Evolutionary conservation across 768 basidiomycete genomes (phyloP).

Genomic region (Vishniacozyma victoriae): DNA sequence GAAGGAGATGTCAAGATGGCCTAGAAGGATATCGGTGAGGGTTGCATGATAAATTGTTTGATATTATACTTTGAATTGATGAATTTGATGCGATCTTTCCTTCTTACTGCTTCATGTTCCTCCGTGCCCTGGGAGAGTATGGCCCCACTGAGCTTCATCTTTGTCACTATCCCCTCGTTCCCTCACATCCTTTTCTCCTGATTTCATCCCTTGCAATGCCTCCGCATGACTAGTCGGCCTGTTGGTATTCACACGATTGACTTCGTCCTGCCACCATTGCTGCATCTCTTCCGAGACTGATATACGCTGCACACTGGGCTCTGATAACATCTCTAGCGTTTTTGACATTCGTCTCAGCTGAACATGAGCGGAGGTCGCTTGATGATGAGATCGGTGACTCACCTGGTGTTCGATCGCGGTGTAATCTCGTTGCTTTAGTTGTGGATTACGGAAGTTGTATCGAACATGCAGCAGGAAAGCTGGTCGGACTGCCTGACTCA

Average conservation of each 20-base stretch:
- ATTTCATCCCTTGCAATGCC: neutral
- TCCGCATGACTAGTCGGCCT: neutral
- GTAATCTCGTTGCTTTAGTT: slow-evolving; percentile 33
- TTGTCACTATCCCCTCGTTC: slow-evolving; percentile 3
- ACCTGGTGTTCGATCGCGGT: slow-evolving; percentile 47
- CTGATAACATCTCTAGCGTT: slow-evolving; percentile 41
- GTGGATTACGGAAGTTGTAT: slow-evolving; percentile 42
- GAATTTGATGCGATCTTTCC: neutral
- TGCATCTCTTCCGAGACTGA: slow-evolving; percentile 32
- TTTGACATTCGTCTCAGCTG: slow-evolving; percentile 42
- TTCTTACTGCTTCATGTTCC: slow-evolving; percentile 18
- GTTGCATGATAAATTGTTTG: neutral
- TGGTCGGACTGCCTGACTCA: slow-evolving; percentile 24
- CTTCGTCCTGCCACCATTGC: slow-evolving; percentile 36
- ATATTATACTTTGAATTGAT: neutral
- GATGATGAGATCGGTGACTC: too few species aligned
- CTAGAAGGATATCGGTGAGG: slow-evolving; percentile 12
- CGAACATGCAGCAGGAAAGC: slow-evolving; percentile 41
- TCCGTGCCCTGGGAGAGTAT: slow-evolving; percentile 27
- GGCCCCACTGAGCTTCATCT: slow-evolving; percentile 26
- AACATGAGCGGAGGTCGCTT: neutral
- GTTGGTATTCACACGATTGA: neutral
- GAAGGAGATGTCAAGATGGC: slow-evolving; percentile 57
- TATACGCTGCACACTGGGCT: slow-evolving; percentile 27
- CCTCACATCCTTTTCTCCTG: neutral